Percentiles rank a stretch among this genome's conserved stretches.
Evolutionary conservation across 2,329 filamentous ascomycete genomes (phyloP).

Genomic region (Tolypocladium pustulatum): DNA sequence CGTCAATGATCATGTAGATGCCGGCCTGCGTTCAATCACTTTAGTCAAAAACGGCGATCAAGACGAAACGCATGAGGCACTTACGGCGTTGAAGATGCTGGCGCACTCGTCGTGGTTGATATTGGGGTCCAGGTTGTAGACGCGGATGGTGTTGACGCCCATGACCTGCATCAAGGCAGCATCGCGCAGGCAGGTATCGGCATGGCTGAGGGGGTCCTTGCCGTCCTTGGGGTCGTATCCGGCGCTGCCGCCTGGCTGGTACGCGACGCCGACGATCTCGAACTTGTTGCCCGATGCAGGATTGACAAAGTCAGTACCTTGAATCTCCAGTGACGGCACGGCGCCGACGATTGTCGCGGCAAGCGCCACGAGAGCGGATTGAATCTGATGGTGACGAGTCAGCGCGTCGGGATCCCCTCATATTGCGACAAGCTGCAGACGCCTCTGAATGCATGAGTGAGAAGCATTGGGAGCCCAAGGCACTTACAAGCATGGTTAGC

Average conservation of each 20-base stretch:
- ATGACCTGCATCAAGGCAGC: constrained; percentile 55
- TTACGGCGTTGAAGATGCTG: constrained; percentile 53
- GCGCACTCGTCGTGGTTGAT: constrained; percentile 58
- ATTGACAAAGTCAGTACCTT: constrained; percentile 51
- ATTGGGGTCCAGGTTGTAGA: constrained; percentile 58
- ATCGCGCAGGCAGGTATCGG: constrained; percentile 49
- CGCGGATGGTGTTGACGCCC: constrained; percentile 56
- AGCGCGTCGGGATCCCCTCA: background rate
- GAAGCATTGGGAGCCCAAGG: constrained; percentile 7
- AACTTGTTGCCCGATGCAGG: constrained; percentile 47
- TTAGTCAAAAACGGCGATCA: background rate
- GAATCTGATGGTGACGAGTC: constrained; percentile 14
- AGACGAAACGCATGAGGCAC: constrained; percentile 4
- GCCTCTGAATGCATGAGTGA: background rate
- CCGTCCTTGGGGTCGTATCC: constrained; percentile 45
- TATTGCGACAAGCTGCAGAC: background rate
- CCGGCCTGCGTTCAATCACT: constrained; percentile 31
- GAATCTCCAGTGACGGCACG: constrained; percentile 44
- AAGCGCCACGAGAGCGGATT: constrained; percentile 39
- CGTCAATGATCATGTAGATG: constrained; percentile 60
- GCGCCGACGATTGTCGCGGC: constrained; percentile 43
- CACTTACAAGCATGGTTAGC: background rate
- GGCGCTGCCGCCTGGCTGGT: constrained; percentile 57
- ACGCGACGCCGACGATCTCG: constrained; percentile 57
- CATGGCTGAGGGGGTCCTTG: constrained; percentile 50